Percentiles rank a stretch among this genome's conserved stretches.
Conservation (phyloP, 2,329 filamentous ascomycete species). For the Gremmenia infestans region DNA sequence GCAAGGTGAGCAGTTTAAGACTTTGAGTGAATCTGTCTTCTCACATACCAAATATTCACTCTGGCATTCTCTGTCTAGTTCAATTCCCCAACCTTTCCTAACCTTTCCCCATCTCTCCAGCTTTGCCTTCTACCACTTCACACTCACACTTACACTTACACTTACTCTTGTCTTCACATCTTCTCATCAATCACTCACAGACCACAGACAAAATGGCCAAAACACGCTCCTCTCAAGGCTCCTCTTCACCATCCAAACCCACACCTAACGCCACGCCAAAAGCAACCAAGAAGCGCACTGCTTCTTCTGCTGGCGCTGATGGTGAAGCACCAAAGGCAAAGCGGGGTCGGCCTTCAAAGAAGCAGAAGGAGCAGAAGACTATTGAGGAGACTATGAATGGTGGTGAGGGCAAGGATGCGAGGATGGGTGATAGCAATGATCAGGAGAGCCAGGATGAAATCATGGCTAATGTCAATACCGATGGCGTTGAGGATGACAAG, state of each 20-base stretch:
- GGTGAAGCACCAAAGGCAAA: constrained; percentile 29
- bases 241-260: background rate
- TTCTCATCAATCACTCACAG: background rate
- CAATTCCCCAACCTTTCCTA: background rate
- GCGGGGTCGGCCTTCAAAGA: constrained; percentile 29
- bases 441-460: background rate
- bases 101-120: background rate
- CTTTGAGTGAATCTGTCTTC: too few species aligned
- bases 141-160: background rate
- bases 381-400: constrained; percentile 23
- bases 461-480: background rate
- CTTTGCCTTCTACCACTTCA: background rate
- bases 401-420: background rate
- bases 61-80: background rate
- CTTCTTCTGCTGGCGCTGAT: background rate
- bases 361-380: constrained; percentile 25
- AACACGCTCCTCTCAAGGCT: constrained; percentile 2
- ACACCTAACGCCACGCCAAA: background rate
- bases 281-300: background rate
- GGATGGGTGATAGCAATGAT: background rate
- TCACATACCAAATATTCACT: background rate
- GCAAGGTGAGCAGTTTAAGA: background rate
- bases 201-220: background rate
- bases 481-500: background rate
- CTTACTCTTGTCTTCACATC: background rate